A percentile compares a stretch with the other conserved stretches of the same genome.
Evolutionary conservation across 1,284 basidiomycete genomes (phyloP).

Genomic region (Wallemia mellicola): DNA sequence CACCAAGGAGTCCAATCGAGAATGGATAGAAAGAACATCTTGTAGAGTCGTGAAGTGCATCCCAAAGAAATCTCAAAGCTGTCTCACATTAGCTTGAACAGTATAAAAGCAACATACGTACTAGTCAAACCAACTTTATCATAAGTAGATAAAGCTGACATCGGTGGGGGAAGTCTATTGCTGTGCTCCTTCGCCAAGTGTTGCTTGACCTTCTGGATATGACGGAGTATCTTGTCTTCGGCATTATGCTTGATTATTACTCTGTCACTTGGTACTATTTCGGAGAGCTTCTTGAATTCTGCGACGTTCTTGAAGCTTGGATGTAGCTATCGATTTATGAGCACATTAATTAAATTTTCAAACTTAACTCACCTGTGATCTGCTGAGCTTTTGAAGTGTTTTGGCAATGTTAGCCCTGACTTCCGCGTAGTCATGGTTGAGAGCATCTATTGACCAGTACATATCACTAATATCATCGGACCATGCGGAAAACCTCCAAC

Average conservation of each 20-base stretch:
- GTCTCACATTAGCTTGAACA: not conserved
- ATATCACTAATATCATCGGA: conserved; percentile 35
- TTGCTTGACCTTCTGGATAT: not conserved
- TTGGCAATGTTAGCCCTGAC: not conserved
- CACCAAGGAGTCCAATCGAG: conserved; percentile 33
- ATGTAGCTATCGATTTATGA: not conserved
- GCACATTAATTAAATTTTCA: not conserved
- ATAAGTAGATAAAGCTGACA: not conserved
- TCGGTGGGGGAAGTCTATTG: not conserved
- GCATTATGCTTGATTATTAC: not conserved
- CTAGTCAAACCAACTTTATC: not conserved
- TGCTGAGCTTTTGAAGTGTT: not conserved
- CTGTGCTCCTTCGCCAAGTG: not conserved
- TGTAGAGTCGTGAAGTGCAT: not conserved
- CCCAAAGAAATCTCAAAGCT: conserved; percentile 1
- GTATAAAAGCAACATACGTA: not conserved
- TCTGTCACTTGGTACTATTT: not conserved
- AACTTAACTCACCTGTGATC: not conserved
- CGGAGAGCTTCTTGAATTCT: not conserved
- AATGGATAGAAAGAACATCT: conserved; percentile 24
- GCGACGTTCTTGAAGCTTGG: not conserved
- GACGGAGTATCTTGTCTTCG: not conserved
- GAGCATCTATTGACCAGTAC: conserved; percentile 26
- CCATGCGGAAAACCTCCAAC: conserved; percentile 42
- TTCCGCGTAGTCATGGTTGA: conserved; percentile 1